Conservation (phyloP, 257 asterid genomes). For the Solanum okadae region DNA sequence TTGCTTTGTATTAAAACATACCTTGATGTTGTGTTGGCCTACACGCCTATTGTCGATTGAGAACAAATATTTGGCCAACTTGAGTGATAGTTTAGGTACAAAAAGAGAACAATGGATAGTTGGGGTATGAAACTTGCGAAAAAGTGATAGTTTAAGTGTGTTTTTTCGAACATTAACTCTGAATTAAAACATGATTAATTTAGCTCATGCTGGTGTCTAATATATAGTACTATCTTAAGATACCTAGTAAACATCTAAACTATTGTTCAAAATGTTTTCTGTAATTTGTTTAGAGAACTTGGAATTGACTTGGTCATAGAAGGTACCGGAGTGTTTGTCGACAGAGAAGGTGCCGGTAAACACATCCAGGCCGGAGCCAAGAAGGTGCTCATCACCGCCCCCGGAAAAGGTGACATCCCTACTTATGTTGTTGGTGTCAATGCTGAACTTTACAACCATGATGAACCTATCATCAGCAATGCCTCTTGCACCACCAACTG, state of each 20-base stretch:
- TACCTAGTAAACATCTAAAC: background rate
- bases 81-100: background rate
- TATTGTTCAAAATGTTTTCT: background rate
- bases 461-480: conserved; percentile 77
- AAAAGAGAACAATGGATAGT: background rate
- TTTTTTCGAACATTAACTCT: background rate
- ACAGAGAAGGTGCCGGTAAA: conserved; percentile 91
- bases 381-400: conserved; percentile 95
- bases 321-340: conserved; percentile 95
- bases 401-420: conserved; percentile 94
- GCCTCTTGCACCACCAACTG: conserved; percentile 99
- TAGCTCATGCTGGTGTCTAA: background rate
- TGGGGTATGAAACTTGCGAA: background rate
- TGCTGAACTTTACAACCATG: conserved; percentile 58
- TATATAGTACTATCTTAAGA: background rate
- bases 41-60: background rate
- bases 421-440: conserved; percentile 94
- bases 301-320: conserved; percentile 82
- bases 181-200: background rate
- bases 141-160: background rate
- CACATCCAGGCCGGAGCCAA: conserved; percentile 90
- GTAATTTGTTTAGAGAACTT: conserved; percentile 40
- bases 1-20: background rate
- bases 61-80: background rate
- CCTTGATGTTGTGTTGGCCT: fast-evolving